phyloP scores from a whole-genome alignment of 306 rosid species.

The Cicer cuneatum region DNA sequence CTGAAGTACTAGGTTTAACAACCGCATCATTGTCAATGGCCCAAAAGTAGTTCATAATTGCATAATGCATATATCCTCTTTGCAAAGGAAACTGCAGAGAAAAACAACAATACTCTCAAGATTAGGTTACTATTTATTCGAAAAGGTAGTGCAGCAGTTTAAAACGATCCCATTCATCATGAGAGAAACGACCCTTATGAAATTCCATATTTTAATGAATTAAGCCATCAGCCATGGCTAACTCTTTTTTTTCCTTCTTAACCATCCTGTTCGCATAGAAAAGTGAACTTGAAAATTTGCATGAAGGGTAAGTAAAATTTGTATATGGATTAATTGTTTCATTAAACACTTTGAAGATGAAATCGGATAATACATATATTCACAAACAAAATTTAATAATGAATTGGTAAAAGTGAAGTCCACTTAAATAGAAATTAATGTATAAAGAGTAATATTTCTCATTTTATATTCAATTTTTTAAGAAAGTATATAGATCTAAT shows the following conservation, averaged over 20 bases:
- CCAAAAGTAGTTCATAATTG: conserved; percentile 35
- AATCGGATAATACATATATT: too few relatives aligned
- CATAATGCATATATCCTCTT: not conserved
- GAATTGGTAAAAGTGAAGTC: too few relatives aligned
- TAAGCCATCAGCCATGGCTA: not conserved
- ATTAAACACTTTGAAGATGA: too few relatives aligned
- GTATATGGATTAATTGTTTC: too few relatives aligned
- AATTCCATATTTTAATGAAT: conserved; percentile 12
- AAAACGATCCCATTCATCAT: conserved; percentile 22
- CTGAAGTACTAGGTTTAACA: conserved; percentile 40
- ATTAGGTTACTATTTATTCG: not conserved
- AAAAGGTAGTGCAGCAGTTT: not conserved
- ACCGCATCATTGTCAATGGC: conserved; percentile 7
- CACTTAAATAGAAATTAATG: too few relatives aligned
- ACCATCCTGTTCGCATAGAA: not conserved
- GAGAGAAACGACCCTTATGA: conserved; percentile 23
- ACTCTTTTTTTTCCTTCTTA: not conserved
- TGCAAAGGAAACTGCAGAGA: not conserved
- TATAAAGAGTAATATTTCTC: too few relatives aligned
- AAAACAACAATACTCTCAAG: not conserved
- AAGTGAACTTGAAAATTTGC: not conserved
- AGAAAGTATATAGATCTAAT: too few relatives aligned
- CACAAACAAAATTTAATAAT: too few relatives aligned
- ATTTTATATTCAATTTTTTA: too few relatives aligned
- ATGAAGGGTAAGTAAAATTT: too few relatives aligned